A percentile compares a stretch with the other conserved stretches of the same genome.
These are phyloP conservation scores for Geosmithia morbida DNA, from an alignment of 2,329 filamentous ascomycete genomes.

Conservation along the genomic window DNA sequence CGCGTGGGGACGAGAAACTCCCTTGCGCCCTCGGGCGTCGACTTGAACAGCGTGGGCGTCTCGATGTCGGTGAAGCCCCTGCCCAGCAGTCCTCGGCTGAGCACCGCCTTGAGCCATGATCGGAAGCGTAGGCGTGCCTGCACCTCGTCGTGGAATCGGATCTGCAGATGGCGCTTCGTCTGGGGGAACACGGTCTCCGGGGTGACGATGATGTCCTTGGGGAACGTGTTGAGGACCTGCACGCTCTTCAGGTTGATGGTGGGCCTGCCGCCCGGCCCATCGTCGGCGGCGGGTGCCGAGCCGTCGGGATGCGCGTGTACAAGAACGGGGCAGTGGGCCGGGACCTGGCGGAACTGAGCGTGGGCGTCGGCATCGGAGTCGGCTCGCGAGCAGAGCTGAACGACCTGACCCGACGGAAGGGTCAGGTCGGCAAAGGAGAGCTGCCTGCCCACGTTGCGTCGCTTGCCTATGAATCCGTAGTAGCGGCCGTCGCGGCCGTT, in stretches of 20 bases:
- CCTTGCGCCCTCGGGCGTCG: constrained; percentile 85
- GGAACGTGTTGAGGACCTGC: constrained; percentile 17
- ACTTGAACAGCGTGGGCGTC: constrained; percentile 92
- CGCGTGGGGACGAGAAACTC: constrained; percentile 91
- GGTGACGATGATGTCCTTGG: constrained; percentile 60
- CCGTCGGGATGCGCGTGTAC: constrained; percentile 22
- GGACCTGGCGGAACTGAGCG: constrained; percentile 27
- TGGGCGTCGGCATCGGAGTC: constrained; percentile 20
- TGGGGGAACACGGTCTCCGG: constrained; percentile 60
- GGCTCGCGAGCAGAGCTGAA: constrained; percentile 29
- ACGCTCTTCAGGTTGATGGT: constrained; percentile 51
- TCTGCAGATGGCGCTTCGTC: constrained; percentile 66
- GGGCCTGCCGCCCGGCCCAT: constrained; percentile 23
- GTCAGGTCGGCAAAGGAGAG: constrained; percentile 54
- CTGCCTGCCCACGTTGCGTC: constrained; percentile 51
- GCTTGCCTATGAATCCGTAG: constrained; percentile 55
- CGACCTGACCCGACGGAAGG: constrained; percentile 19
- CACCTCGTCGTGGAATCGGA: constrained; percentile 59
- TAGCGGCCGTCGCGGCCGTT: constrained; percentile 5
- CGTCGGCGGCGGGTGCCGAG: constrained; percentile 5
- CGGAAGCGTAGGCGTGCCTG: constrained; percentile 58
- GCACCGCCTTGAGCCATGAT: constrained; percentile 37
- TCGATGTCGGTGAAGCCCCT: constrained; percentile 66
- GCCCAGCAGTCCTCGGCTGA: constrained; percentile 37
- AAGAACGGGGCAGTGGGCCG: constrained; percentile 36